Percentiles rank a stretch among this genome's conserved stretches.
Conservation (phyloP, 139 green algal genomes). For the Chlamydomonas asymmetrica region DNA sequence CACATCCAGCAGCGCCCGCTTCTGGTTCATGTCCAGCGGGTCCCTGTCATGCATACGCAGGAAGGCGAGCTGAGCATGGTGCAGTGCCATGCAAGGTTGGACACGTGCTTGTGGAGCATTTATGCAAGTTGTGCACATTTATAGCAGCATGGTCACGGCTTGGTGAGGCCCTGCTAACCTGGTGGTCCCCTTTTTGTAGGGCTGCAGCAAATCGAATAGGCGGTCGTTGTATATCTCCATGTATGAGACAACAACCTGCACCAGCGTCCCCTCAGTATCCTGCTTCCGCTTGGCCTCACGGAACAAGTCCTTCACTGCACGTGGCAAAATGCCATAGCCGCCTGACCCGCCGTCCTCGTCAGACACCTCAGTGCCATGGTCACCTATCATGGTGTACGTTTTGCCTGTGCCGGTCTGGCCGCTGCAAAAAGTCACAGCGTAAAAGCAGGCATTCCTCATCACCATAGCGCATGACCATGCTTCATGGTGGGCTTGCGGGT, state of each 20-base stretch:
- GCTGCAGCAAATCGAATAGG: conserved; percentile 73
- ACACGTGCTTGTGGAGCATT: too few species aligned
- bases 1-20: conserved; percentile 56
- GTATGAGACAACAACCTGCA: conserved; percentile 51
- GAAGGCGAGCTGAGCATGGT: too few species aligned
- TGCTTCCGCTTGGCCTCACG: conserved; percentile 22
- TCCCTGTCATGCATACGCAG: too few species aligned
- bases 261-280: conserved; percentile 13
- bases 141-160: neutral
- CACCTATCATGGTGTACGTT: conserved; percentile 66
- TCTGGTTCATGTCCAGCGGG: conserved; percentile 38
- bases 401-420: conserved; percentile 69
- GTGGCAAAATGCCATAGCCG: conserved; percentile 58
- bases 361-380: conserved; percentile 10
- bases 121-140: too few species aligned
- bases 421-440: conserved; percentile 23
- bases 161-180: conserved; percentile 24
- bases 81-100: too few species aligned
- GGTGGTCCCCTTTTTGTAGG: conserved; percentile 55
- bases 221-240: conserved; percentile 81
- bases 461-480: neutral
- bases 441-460: neutral
- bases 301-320: conserved; percentile 61
- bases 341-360: neutral
- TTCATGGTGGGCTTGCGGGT: too few species aligned